These are phyloP conservation scores for Curvularia sp. DNA, from an alignment of 2,329 filamentous ascomycete species.

Conservation along the genomic window DNA sequence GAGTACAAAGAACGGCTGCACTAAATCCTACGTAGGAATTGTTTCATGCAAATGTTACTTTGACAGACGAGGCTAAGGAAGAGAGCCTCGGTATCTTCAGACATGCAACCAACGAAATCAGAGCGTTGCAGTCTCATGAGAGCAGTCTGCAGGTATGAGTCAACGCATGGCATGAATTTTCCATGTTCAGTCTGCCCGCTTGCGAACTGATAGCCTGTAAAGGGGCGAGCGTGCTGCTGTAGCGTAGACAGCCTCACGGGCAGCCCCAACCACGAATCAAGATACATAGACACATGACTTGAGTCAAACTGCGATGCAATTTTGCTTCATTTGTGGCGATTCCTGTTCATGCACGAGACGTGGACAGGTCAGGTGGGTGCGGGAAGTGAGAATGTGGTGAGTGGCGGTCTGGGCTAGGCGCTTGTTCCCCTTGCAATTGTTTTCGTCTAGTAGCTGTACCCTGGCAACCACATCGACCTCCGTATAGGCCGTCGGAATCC, in stretches of 20 bases:
- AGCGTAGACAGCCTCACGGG: not conserved
- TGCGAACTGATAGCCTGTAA: not conserved
- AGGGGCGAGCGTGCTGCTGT: not conserved
- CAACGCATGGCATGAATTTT: not conserved
- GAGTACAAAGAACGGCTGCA: not conserved
- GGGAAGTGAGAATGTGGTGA: constrained; percentile 8
- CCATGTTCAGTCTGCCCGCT: not conserved
- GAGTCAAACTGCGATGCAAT: not conserved
- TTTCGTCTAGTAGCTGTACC: constrained; percentile 31
- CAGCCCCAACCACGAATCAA: not conserved
- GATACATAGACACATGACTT: not conserved
- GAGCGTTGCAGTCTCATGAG: not conserved
- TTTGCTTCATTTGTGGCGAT: constrained; percentile 1
- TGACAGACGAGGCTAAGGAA: too few relatives aligned
- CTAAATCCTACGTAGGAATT: not conserved
- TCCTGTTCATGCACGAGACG: constrained; percentile 3
- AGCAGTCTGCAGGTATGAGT: not conserved
- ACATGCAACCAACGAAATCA: not conserved
- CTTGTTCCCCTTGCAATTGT: constrained; percentile 27
- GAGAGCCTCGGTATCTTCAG: not conserved
- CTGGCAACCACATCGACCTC: constrained; percentile 36
- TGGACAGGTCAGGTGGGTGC: constrained; percentile 8
- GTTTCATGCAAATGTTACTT: not conserved
- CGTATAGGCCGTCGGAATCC: constrained; percentile 25
- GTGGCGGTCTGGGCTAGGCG: constrained; percentile 25